Evolutionary conservation across 768 basidiomycete genomes (phyloP), one percentile per base, ranked within the genome.

Genomic region (Hericium erinaceus): DNA sequence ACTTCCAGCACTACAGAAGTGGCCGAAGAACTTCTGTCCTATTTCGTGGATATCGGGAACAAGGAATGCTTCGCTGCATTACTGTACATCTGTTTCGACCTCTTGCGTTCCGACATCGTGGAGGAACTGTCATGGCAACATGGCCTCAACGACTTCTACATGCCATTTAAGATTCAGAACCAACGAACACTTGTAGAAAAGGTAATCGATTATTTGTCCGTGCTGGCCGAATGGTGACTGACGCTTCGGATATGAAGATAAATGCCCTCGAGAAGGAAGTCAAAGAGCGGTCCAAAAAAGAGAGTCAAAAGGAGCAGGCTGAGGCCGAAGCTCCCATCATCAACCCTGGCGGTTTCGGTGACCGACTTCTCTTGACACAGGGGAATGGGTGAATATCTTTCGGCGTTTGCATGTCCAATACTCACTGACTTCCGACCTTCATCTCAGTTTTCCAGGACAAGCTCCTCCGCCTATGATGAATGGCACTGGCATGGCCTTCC

Each of bases 1-100:
- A 74, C 78, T n/a, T 97, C 94, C 2, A 76, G 66, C 37, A 85
- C 83, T n/a, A 87, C 81, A 2, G 91, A 97, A 57, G 88, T 98
- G 37, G 90, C 94, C 4, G 95, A 99, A 71, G 97, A 98, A 53
- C 78, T 98, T 16, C 77, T 98, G 24, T 87, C 87, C 4, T 98
- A 98, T 77, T 99, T 98, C 68, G 94, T 97, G 57, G 91, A 93
- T 72, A 98, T 99, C 62, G 97, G 97, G 38, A 95, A 95, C 80
- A 95, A 94, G 74, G 97, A 99, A 69, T 95, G 93, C 72, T 99
- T 95, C 71, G 88, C 92, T 0, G 92, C 89, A 1, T 75, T 88
- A 61, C 81, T 98, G 22, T 98, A 85, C 64, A 80, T 89, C 54
- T 97, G 94, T 76, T 99, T 94, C 75, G 95, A 99, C 73, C 79